Evolutionary conservation across 208 protist species (phyloP).

Genomic region (Porcisia hertigi): DNA sequence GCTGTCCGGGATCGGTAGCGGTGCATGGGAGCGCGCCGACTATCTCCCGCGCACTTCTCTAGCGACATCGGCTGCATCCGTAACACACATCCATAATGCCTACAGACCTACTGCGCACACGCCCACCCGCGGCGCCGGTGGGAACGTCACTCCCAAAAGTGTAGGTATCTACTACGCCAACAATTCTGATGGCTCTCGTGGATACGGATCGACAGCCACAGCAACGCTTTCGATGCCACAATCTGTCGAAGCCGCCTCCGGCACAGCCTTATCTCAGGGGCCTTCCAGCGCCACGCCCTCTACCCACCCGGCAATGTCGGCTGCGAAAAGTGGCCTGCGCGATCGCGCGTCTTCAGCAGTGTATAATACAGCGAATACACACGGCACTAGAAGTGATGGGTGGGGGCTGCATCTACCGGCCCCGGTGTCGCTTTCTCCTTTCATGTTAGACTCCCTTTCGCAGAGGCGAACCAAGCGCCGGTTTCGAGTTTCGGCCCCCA

Average conservation of each 20-base stretch:
- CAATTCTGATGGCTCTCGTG: not conserved
- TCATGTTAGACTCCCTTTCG: not conserved
- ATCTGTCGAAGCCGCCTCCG: not conserved
- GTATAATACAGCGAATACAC: not conserved
- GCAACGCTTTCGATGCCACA: not conserved
- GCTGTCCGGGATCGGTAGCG: not conserved
- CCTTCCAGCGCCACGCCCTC: not conserved
- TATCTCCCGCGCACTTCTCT: constrained; percentile 24
- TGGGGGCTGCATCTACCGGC: not conserved
- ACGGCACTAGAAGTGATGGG: not conserved
- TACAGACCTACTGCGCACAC: not conserved
- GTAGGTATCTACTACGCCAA: not conserved
- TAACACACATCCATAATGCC: not conserved
- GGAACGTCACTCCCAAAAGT: not conserved
- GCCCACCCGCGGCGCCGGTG: not conserved
- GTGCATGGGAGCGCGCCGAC: constrained; percentile 17
- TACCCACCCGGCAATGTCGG: not conserved
- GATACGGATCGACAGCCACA: not conserved
- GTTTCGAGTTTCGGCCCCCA: not conserved
- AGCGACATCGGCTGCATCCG: not conserved
- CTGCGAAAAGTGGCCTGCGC: not conserved
- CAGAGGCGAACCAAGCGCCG: not conserved
- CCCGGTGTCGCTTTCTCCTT: not conserved
- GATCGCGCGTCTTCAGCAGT: not conserved
- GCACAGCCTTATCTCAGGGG: not conserved